Evolutionary conservation across 768 basidiomycete genomes (phyloP), one percentile per base, ranked within the genome.

Genomic region (Lentinula aciculospora): DNA sequence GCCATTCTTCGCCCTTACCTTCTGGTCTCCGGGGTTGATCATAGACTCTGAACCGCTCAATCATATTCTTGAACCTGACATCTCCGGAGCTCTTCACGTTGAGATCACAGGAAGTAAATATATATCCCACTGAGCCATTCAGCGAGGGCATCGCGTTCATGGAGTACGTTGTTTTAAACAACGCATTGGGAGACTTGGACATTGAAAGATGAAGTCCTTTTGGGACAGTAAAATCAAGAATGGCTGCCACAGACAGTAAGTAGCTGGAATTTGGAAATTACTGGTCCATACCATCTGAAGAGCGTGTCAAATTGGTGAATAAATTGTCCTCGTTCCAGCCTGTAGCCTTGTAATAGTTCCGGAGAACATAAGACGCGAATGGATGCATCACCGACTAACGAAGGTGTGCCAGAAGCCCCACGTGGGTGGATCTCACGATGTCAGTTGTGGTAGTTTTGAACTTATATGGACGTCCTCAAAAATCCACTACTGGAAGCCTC

Each of bases 261-360:
- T 51, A 23, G 3, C 48, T 28, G 19, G 42, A 12, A 58, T 9
- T 25, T 3, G n/a, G 23, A n/a, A 34, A 46, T 2, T 21, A 37
- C 2, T 36, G 4, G 19, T 58, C 32, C 72, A 47, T 59, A 96
- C 94, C 90, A 73, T 82, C 86, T 1, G 94, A 96, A 34, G 93
- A 90, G 56, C 92, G 84, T 1, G 93, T 97, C 44, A 98, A 65
- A 62, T 95, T 92, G 2, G 89, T 84, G 66, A 92, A 98, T 21
- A 96, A 77, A 66, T 96, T 96, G 71, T 98, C 95, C 68, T 96
- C 92, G 65, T 94, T 94, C 96, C 96, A 98, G 61, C 92, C 91
- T 31, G 93, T 97, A n/a, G 85, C 85, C 62, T 83, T 81, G 76
- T 93, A 94, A 72, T 96, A 98, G 69, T 81, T 87, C 61, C 89